Base-by-base conservation (phyloP, 495 filamentous ascomycete genomes). In the Pyronema domesticum region DNA sequence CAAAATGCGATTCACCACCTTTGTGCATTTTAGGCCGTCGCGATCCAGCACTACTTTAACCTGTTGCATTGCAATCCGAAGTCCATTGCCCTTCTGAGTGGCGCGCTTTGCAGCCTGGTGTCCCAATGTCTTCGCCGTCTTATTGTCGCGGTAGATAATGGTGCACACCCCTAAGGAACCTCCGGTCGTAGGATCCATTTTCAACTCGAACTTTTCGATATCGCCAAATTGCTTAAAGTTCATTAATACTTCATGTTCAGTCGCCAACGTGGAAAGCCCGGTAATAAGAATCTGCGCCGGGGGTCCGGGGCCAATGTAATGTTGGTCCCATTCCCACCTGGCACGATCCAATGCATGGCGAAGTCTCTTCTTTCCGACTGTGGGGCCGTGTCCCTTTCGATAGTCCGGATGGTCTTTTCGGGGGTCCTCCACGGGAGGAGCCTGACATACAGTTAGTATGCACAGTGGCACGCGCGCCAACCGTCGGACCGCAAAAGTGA, bases 91-190 rank as follows among this genome's bases (percentile, higher is more conserved):
- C 39, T 71, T 75, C 67, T 71, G 73, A 66, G 82, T 81, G 64
- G 91, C 91, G 46, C 76, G 76, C 64, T 77, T 81, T 0, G 93
- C 93, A 30, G 86, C 82, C 57, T 78, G 79, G 39, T 78, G 74
- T 9, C 86, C 91, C 61, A 8, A 74, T 59, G 9, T 76, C 46
- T 67, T 77, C 63, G 65, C 73, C 4, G 76, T 74, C 54, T 69
- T 72, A 17, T 74, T 77, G 58, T 95, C 89, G 63, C 80, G 80
- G 69, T 93, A 99, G 57, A 82, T 79, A 64, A 99, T 82, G 14
- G 83, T 83, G 51, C 86, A 93, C 60, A 99, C 83, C 1, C 91
- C 91, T 0, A 99, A 76, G 59, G 86, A 91, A 55, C 83, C 93
- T 9, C 91, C 93, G 13, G 86, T 95, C 39, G 85, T 80, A 6